Evolutionary conservation across 192 early-diverging fungal genomes (phyloP), one percentile per base, ranked within the genome.

Genomic region (Gaertneriomyces semiglobifer): DNA sequence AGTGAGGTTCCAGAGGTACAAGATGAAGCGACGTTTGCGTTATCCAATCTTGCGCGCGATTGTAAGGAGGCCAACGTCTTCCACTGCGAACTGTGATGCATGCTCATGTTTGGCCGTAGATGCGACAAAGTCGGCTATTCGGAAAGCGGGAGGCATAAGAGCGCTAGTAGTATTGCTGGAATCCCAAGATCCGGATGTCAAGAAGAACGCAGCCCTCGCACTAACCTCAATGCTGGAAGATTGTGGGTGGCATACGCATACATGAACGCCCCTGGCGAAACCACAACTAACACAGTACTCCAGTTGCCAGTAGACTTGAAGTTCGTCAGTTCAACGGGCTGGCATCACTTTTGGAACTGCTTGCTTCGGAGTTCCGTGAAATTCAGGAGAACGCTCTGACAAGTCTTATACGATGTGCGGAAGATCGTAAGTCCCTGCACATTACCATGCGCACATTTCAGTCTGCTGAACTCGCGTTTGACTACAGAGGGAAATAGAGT

Each of bases 181-280:
- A 6, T 71, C 70, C 0, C n/a, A 70, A 1, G 83, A 84, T 70
- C 83, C 83, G 6, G 83, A 84, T 62, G 83, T 82, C 25, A 82
- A 82, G 53, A 81, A 81, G 66, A 82, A 78, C 57, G 62, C 58
- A 4, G 83, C 70, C 2, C 62, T 76, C 51, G 83, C 83, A 12
- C 63, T 84, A 1, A 62, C 78, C 0, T 44, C 51, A 5, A 60
- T 81, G 38, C 55, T 84, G 12, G 79, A 84, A 44, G 83, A 84
- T 53, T 84, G 80, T 84, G 70, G 63, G 76, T 42, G 16, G 8
- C 10, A 19, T 33, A 33, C 25, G 25, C 25, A 33, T 33, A 2
- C 25, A 2, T 33, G 25, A 33, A 33, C 25, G 25, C 25, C 25
- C 25, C 25, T 33, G 25, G 25, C 25, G 25, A 33, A 33, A 2